phyloP scores from a whole-genome alignment of 331 rosid genomes.

The Rosa hybrid region DNA sequence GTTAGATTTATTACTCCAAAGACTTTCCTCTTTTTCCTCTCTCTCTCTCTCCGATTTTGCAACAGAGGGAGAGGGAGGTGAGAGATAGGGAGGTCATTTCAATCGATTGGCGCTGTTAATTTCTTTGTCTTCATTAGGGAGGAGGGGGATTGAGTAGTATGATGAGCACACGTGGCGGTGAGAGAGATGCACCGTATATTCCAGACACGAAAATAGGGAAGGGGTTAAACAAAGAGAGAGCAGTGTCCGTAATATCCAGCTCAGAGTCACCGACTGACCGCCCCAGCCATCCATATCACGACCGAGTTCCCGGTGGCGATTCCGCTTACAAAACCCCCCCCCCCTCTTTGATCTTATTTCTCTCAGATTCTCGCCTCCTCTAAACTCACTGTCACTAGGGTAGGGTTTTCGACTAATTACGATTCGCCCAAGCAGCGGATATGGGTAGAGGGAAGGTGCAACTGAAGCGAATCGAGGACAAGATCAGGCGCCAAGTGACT shows the following conservation, averaged over 20 bases:
- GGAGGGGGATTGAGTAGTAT: not conserved
- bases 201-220: not conserved
- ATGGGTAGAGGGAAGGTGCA: conserved; percentile 41
- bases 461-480: conserved; percentile 39
- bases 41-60: not conserved
- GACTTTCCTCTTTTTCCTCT: not conserved
- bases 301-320: not conserved
- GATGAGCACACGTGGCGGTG: not conserved
- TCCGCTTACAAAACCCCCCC: not conserved
- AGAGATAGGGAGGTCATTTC: not conserved
- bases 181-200: not conserved
- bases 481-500: conserved; percentile 36
- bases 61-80: not conserved
- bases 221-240: not conserved
- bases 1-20: not conserved
- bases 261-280: conserved; percentile 7
- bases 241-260: not conserved
- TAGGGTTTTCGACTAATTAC: not conserved
- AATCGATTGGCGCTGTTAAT: not conserved
- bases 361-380: not conserved
- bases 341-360: not conserved
- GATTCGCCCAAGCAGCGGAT: not conserved
- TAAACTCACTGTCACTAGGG: not conserved
- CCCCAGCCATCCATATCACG: not conserved
- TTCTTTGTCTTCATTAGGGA: not conserved